phyloP scores from a whole-genome alignment of 257 asterid genomes.

The Penstemon barbatus region DNA sequence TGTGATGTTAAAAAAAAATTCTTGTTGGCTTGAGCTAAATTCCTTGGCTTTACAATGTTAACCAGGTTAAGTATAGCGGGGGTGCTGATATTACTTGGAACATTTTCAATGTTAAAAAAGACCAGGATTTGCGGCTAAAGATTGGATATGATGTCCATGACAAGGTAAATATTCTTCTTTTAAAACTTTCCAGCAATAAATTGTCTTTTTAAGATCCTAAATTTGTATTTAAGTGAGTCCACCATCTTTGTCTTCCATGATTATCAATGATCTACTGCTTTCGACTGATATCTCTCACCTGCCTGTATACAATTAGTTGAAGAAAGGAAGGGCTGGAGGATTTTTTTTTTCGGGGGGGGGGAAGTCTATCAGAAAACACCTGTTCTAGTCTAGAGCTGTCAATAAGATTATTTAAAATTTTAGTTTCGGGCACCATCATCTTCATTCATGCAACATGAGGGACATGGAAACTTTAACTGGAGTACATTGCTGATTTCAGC shows the following conservation, averaged over 20 bases:
- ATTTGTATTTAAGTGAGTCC: constrained; percentile 7
- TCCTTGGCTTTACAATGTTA: constrained; percentile 9
- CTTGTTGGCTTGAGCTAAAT: too few species aligned
- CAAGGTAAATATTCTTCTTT: constrained; percentile 47
- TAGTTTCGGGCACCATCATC: neutral
- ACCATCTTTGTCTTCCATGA: neutral
- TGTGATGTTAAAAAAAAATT: neutral
- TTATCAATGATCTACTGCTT: neutral
- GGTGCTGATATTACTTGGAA: constrained; percentile 77
- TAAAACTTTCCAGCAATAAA: neutral
- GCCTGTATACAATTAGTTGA: neutral
- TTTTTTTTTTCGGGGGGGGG: too few species aligned
- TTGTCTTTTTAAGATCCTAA: neutral
- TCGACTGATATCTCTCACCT: neutral
- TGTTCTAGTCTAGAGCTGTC: neutral
- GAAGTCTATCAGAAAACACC: neutral
- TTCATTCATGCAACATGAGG: neutral
- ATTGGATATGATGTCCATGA: constrained; percentile 71
- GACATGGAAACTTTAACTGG: neutral
- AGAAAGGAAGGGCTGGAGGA: too few species aligned
- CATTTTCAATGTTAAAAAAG: constrained; percentile 58
- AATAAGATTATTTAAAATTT: neutral
- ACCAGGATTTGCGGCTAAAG: constrained; percentile 79
- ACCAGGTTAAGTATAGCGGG: constrained; percentile 62
- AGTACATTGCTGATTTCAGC: neutral